phyloP scores from a whole-genome alignment of 108 stramenopile species.

The Skeletonema menzelii region DNA sequence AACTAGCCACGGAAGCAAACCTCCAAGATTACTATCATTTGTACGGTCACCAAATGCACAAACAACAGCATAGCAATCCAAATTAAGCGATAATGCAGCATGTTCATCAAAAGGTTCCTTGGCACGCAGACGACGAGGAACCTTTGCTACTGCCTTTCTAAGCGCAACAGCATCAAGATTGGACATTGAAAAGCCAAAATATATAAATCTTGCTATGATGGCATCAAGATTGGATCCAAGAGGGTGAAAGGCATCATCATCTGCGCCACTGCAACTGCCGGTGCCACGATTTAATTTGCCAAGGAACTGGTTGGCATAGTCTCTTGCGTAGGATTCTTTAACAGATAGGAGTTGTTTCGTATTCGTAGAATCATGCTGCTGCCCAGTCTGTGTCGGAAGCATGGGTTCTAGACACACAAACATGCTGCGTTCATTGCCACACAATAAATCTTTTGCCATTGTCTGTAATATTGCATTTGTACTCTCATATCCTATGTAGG shows the following conservation, averaged over 20 bases:
- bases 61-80: constrained; percentile 59
- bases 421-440: constrained; percentile 39
- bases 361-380: neutral
- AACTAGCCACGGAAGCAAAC: constrained; percentile 23
- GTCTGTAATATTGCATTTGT: constrained; percentile 35
- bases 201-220: constrained; percentile 7
- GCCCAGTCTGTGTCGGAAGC: constrained; percentile 33
- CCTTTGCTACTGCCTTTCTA: constrained; percentile 29
- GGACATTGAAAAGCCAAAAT: constrained; percentile 32
- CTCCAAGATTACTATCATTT: constrained; percentile 16
- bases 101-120: constrained; percentile 83
- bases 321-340: constrained; percentile 47
- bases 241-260: constrained; percentile 19
- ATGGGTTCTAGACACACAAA: constrained; percentile 49
- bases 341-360: constrained; percentile 28
- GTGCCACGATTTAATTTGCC: constrained; percentile 57
- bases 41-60: constrained; percentile 30
- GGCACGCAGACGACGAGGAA: constrained; percentile 17
- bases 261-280: neutral
- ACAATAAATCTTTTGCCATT: constrained; percentile 15
- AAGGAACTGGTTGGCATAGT: constrained; percentile 57
- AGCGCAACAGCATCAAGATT: constrained; percentile 13
- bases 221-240: constrained; percentile 22
- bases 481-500: constrained; percentile 52
- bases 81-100: constrained; percentile 62